These are phyloP conservation scores for Boeremia lycopersici DNA, from an alignment of 2,329 filamentous ascomycete genomes.

Conservation along the genomic window DNA sequence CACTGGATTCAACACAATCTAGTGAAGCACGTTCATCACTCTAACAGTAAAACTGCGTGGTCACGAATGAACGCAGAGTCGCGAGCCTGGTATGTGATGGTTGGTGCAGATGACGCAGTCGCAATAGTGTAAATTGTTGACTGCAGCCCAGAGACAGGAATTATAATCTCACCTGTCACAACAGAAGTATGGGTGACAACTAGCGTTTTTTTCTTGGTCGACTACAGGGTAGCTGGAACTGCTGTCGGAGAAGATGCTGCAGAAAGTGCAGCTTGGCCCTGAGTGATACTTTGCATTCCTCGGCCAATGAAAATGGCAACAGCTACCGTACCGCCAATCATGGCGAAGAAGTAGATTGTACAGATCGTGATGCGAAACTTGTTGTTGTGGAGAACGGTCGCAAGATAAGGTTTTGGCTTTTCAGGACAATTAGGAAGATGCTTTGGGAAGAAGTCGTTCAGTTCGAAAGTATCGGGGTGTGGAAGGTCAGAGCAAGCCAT, in stretches of 20 bases:
- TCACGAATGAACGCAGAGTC: background rate
- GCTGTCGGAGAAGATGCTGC: background rate
- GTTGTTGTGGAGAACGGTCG: background rate
- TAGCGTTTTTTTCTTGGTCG: background rate
- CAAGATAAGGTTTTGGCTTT: background rate
- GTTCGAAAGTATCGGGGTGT: background rate
- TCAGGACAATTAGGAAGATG: background rate
- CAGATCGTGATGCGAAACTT: background rate
- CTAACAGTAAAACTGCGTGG: background rate
- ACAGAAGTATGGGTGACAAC: slow-evolving; percentile 1
- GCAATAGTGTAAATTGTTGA: background rate
- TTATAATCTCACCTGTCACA: background rate
- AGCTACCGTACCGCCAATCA: background rate
- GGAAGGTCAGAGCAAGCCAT: background rate
- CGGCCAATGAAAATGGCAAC: background rate
- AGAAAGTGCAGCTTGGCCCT: background rate
- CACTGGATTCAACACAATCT: too few species aligned
- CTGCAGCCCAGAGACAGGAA: background rate
- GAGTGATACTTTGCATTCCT: background rate
- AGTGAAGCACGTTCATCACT: background rate
- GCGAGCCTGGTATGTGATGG: background rate
- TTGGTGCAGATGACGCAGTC: background rate
- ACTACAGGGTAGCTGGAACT: background rate
- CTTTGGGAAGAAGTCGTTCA: background rate
- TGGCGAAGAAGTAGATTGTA: background rate